These are phyloP conservation scores for Debaryomyces udenii DNA, from an alignment of 1,139 yeast species.

Conservation along the genomic window DNA sequence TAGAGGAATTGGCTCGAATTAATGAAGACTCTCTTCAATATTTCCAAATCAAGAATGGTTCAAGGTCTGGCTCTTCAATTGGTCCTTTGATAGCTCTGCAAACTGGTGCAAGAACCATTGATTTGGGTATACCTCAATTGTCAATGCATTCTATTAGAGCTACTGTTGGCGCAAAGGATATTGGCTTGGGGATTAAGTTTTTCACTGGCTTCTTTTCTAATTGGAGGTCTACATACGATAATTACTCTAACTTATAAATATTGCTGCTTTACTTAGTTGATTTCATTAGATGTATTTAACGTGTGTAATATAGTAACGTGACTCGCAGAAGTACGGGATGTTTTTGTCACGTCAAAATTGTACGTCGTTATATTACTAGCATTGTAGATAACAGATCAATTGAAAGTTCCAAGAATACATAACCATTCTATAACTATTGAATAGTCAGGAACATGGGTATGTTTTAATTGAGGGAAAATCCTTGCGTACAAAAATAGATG, in stretches of 20 bases:
- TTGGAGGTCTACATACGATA: slow-evolving; percentile 50
- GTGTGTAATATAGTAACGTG: slow-evolving; percentile 7
- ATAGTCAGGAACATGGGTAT: slow-evolving; percentile 9
- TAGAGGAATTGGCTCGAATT: slow-evolving; percentile 63
- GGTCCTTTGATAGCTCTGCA: slow-evolving; percentile 68
- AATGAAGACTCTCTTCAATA: slow-evolving; percentile 68
- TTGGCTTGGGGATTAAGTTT: slow-evolving; percentile 67
- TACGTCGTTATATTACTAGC: neutral
- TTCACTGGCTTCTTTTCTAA: slow-evolving; percentile 62
- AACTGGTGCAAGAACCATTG: slow-evolving; percentile 78
- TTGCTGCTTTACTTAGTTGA: neutral
- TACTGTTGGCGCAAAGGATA: slow-evolving; percentile 69
- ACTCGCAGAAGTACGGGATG: slow-evolving; percentile 9
- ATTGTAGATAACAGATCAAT: slow-evolving; percentile 6
- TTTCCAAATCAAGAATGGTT: slow-evolving; percentile 71
- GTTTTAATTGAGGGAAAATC: neutral
- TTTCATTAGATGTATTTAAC: neutral
- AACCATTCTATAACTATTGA: slow-evolving; percentile 2
- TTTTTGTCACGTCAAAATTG: slow-evolving; percentile 8
- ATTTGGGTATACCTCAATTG: slow-evolving; percentile 75
- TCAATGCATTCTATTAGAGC: slow-evolving; percentile 86
- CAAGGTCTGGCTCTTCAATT: slow-evolving; percentile 78
- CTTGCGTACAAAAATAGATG: neutral
- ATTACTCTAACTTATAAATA: slow-evolving; percentile 17
- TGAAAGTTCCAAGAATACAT: slow-evolving; percentile 5